Conservation (phyloP, 2,329 filamentous ascomycete species). For the Pseudogymnoascus pannorum region DNA sequence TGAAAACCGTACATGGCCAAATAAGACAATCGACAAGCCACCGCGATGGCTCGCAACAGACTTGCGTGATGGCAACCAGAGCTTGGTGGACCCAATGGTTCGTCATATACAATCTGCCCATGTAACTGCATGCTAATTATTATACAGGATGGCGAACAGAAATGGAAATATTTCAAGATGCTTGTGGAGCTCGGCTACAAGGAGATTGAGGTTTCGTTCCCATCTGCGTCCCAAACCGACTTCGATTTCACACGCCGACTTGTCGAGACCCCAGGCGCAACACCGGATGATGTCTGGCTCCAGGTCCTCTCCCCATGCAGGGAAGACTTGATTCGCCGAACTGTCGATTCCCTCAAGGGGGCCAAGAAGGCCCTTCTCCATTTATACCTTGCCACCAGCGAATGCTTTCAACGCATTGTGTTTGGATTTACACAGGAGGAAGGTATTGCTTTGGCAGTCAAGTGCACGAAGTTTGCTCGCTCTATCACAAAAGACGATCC, state of each 20-base stretch:
- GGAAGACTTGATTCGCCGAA: constrained; percentile 81
- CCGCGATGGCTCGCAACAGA: constrained; percentile 88
- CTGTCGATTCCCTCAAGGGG: constrained; percentile 80
- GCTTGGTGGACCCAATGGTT: constrained; percentile 87
- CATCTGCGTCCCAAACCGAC: constrained; percentile 88
- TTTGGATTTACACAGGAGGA: constrained; percentile 83
- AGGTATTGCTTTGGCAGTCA: constrained; percentile 71
- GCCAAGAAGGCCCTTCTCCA: constrained; percentile 92
- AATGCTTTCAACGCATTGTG: constrained; percentile 87
- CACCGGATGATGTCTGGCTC: constrained; percentile 84
- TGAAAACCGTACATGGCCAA: constrained; percentile 39
- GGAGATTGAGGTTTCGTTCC: constrained; percentile 95
- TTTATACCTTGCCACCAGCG: constrained; percentile 92
- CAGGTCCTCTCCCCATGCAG: constrained; percentile 91
- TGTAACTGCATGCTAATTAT: neutral
- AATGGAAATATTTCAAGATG: constrained; percentile 94
- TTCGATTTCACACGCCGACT: constrained; percentile 89
- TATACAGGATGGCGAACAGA: constrained; percentile 82
- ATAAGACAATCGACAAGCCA: constrained; percentile 63
- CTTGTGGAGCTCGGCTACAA: constrained; percentile 88
- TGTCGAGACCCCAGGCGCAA: constrained; percentile 73
- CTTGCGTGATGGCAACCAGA: constrained; percentile 89
- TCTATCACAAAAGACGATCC: constrained; percentile 81
- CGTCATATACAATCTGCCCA: constrained; percentile 22
- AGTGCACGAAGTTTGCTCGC: constrained; percentile 78